A percentile compares a stretch with the other conserved stretches of the same genome.
phyloP scores from a whole-genome alignment of 768 basidiomycete genomes.

The Collybia sordida region DNA sequence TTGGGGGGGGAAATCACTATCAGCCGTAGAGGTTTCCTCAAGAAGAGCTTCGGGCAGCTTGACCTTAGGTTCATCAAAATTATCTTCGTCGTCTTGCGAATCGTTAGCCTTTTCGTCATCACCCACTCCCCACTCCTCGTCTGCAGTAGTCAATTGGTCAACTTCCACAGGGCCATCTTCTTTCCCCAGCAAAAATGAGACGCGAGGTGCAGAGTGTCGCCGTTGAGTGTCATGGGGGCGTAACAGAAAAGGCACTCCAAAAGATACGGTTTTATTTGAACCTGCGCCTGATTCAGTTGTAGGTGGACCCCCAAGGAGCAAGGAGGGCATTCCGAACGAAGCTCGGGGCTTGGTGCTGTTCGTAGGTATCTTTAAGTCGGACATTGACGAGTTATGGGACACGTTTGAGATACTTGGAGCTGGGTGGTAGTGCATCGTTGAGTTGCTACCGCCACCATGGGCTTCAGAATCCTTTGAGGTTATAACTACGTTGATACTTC shows the following conservation, averaged over 20 bases:
- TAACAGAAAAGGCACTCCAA: conserved; percentile 18
- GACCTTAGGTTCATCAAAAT: conserved; percentile 14
- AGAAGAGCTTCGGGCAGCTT: conserved; percentile 11
- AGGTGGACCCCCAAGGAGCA: conserved; percentile 11
- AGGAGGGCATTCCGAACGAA: conserved; percentile 17
- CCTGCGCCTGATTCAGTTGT: not conserved
- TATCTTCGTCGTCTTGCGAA: conserved; percentile 23
- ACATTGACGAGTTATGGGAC: not conserved
- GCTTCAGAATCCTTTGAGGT: not conserved
- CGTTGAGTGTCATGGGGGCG: conserved; percentile 1
- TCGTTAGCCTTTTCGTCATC: conserved; percentile 55
- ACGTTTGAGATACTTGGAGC: not conserved
- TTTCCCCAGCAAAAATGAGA: too few species aligned
- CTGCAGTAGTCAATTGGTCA: conserved; percentile 27
- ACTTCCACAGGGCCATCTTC: conserved; percentile 15
- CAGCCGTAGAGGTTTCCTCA: not conserved
- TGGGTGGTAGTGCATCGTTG: not conserved
- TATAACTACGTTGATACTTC: not conserved
- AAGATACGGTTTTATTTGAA: conserved; percentile 9
- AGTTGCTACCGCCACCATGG: not conserved
- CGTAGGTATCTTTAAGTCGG: not conserved
- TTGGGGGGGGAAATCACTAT: conserved; percentile 5
- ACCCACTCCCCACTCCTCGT: conserved; percentile 66
- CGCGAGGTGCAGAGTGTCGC: not conserved
- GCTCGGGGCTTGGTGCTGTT: not conserved